Conservation (phyloP, 2,329 filamentous ascomycete genomes). For the Colletotrichum tropicicola region DNA sequence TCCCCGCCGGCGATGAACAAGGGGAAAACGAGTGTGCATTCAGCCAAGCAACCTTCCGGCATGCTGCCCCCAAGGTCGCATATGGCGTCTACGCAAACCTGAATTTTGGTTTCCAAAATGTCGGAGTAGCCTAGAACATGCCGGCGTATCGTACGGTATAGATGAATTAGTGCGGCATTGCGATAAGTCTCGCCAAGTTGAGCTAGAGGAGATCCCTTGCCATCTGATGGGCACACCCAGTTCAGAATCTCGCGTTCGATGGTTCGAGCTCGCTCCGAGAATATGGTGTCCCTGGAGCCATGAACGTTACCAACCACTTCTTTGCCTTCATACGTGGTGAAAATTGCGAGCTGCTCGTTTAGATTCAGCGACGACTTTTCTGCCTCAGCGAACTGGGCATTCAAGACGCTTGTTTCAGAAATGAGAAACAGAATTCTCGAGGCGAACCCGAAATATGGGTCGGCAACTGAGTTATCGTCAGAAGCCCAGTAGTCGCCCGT, state of each 20-base stretch:
- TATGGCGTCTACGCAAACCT: neutral
- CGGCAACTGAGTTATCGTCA: conserved; percentile 7
- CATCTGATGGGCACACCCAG: neutral
- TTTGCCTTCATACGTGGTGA: no score
- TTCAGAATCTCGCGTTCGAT: neutral
- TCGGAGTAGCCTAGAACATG: neutral
- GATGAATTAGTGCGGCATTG: neutral
- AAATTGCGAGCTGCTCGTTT: no score
- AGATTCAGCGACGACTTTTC: neutral
- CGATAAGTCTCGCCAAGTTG: neutral
- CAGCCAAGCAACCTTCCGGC: neutral
- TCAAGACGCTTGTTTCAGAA: conserved; percentile 15
- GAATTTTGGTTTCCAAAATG: neutral
- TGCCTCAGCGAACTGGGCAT: neutral
- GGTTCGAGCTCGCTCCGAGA: neutral
- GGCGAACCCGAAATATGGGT: conserved; percentile 27
- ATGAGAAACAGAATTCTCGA: conserved; percentile 16
- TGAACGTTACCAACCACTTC: no score
- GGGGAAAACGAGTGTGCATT: conserved; percentile 5
- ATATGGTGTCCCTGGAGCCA: neutral
- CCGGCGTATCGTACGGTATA: neutral
- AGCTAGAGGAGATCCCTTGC: neutral
- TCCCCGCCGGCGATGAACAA: conserved; percentile 7
- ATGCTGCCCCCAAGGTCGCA: neutral
- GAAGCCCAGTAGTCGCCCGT: conserved; percentile 27